These are phyloP conservation scores for Pontederia paniculata DNA, from an alignment of 176 grass and related monocot species.

Conservation along the genomic window DNA sequence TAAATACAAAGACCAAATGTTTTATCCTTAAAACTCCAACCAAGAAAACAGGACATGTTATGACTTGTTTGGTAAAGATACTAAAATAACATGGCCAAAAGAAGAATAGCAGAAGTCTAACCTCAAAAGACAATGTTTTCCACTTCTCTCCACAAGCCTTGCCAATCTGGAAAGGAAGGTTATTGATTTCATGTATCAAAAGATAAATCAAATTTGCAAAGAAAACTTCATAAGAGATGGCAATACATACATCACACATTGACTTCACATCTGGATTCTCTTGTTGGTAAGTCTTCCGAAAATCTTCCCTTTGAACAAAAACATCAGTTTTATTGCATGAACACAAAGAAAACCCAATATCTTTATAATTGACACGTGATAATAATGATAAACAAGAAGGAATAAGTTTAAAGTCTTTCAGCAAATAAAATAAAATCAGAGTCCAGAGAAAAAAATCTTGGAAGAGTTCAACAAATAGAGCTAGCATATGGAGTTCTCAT, in stretches of 20 bases:
- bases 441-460: too few relatives aligned
- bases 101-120: slow-evolving; percentile 17
- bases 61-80: too few relatives aligned
- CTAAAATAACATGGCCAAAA: not conserved
- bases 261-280: slow-evolving; percentile 84
- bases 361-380: not conserved
- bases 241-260: slow-evolving; percentile 64
- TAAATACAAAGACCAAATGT: too few relatives aligned
- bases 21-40: too few relatives aligned
- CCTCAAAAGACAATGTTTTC: slow-evolving; percentile 88
- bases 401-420: too few relatives aligned
- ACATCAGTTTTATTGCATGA: slow-evolving; percentile 18
- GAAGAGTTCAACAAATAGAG: too few relatives aligned
- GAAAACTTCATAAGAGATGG: not conserved
- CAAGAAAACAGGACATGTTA: too few relatives aligned
- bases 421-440: too few relatives aligned
- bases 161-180: slow-evolving; percentile 48
- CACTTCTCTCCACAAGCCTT: slow-evolving; percentile 88
- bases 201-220: not conserved
- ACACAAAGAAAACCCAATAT: not conserved
- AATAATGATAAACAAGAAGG: too few relatives aligned
- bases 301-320: slow-evolving; percentile 82
- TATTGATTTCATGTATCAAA: not conserved
- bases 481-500: too few relatives aligned
- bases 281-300: slow-evolving; percentile 50